Conservation (phyloP, 1,139 yeast species). For the Sugiyamaella pinicola region DNA sequence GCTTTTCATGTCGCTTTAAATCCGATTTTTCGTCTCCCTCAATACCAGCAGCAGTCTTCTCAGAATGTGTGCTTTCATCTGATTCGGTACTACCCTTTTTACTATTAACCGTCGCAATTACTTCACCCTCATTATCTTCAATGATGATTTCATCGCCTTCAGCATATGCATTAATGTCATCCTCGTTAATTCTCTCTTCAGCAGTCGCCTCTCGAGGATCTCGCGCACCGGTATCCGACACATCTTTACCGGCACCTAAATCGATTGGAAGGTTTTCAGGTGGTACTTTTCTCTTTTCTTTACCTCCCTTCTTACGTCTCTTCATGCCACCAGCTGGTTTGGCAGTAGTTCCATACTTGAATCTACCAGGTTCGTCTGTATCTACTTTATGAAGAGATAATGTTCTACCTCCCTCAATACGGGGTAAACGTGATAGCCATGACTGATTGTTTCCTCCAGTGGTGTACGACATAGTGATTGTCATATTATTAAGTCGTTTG, state of each 20-base stretch:
- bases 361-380: slow-evolving; percentile 51
- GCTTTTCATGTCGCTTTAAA: not conserved
- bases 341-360: slow-evolving; percentile 47
- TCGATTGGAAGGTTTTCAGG: slow-evolving; percentile 40
- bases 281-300: slow-evolving; percentile 39
- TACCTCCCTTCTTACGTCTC: slow-evolving; percentile 47
- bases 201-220: slow-evolving; percentile 25
- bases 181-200: slow-evolving; percentile 31
- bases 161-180: slow-evolving; percentile 56
- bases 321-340: slow-evolving; percentile 80
- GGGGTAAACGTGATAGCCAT: slow-evolving; percentile 89
- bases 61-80: slow-evolving; percentile 3
- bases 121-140: slow-evolving; percentile 83
- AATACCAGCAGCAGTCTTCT: not conserved
- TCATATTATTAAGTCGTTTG: slow-evolving; percentile 85
- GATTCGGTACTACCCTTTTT: slow-evolving; percentile 18
- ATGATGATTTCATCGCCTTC: slow-evolving; percentile 72
- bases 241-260: slow-evolving; percentile 36
- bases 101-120: slow-evolving; percentile 49
- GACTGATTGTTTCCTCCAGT: slow-evolving; percentile 67
- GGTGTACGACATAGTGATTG: slow-evolving; percentile 89
- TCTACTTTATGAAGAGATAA: slow-evolving; percentile 82
- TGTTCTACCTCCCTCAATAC: slow-evolving; percentile 67
- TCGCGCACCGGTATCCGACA: slow-evolving; percentile 27
- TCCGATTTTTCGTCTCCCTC: not conserved